Evolutionary conservation across 495 filamentous ascomycete genomes (phyloP).

Genomic region (Pyrenula massariospora): DNA sequence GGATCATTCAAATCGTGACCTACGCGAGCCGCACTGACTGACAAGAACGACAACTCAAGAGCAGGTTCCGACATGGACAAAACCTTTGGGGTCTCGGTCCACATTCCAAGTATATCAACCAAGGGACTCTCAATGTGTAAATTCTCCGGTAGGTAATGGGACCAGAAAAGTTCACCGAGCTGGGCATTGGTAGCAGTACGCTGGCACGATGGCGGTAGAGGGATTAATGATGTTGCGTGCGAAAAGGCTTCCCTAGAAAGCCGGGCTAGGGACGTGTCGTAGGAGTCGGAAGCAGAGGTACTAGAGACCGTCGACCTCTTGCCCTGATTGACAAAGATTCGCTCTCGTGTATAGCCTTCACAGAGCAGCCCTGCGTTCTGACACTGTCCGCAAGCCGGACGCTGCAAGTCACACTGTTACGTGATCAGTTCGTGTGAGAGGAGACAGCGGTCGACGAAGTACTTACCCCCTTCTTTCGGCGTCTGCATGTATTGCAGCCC

Average conservation of each 20-base stretch:
- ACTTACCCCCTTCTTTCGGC: slow-evolving; percentile 20
- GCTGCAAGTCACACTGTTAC: not conserved
- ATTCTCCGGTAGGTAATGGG: not conserved
- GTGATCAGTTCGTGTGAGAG: not conserved
- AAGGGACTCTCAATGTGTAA: not conserved
- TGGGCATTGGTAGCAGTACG: not conserved
- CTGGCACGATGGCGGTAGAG: not conserved
- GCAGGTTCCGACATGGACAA: not conserved
- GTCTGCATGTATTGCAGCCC: slow-evolving; percentile 33
- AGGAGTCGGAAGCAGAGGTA: not conserved
- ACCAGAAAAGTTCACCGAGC: not conserved
- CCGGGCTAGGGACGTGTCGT: not conserved
- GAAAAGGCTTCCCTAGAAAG: not conserved
- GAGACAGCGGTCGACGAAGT: not conserved
- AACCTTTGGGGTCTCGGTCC: not conserved
- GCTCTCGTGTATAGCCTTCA: not conserved
- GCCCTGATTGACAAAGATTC: not conserved
- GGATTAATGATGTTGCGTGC: not conserved
- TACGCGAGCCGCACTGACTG: not conserved
- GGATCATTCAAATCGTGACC: not conserved
- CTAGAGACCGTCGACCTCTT: not conserved
- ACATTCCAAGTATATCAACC: not conserved
- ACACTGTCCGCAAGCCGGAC: not conserved
- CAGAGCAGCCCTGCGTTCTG: not conserved
- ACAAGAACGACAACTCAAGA: not conserved